These are phyloP conservation scores for Pochonia chlamydosporia DNA, from an alignment of 2,329 filamentous ascomycete species.

Conservation along the genomic window DNA sequence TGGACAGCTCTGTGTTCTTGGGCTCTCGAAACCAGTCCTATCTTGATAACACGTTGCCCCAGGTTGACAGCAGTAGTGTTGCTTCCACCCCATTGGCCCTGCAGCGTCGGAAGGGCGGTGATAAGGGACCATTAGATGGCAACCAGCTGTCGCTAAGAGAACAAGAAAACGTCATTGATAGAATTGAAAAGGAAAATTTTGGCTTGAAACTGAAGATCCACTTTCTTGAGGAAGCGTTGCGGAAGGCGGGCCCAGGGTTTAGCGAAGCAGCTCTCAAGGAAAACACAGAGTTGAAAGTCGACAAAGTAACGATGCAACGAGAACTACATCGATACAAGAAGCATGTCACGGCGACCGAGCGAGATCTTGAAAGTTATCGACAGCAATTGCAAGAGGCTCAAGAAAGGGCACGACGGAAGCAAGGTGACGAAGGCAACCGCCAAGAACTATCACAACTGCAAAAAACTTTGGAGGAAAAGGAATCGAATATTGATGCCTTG, in stretches of 20 bases:
- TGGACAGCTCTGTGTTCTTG: constrained; percentile 67
- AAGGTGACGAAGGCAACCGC: constrained; percentile 64
- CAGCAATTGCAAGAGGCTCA: constrained; percentile 78
- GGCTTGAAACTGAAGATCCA: constrained; percentile 95
- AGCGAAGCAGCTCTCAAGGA: constrained; percentile 86
- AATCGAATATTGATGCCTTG: constrained; percentile 55
- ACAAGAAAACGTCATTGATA: constrained; percentile 92
- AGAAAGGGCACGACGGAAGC: constrained; percentile 71
- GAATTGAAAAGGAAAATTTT: constrained; percentile 98
- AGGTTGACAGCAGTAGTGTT: constrained; percentile 71
- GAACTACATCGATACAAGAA: constrained; percentile 86
- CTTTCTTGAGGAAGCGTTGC: constrained; percentile 85
- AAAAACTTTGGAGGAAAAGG: constrained; percentile 49
- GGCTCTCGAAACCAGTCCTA: constrained; percentile 60
- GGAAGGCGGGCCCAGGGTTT: constrained; percentile 82
- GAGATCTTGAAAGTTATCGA: constrained; percentile 77
- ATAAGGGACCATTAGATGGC: constrained; percentile 68
- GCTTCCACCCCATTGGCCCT: constrained; percentile 77
- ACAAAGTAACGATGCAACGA: constrained; percentile 81
- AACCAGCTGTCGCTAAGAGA: constrained; percentile 89
- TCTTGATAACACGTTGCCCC: constrained; percentile 66
- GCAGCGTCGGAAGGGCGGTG: constrained; percentile 56
- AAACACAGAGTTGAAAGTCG: constrained; percentile 93
- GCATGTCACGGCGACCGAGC: constrained; percentile 73
- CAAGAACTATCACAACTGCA: constrained; percentile 54